Evolutionary conservation across 495 filamentous ascomycete species (phyloP).

Genomic region (Lasiosphaeris hirsuta): DNA sequence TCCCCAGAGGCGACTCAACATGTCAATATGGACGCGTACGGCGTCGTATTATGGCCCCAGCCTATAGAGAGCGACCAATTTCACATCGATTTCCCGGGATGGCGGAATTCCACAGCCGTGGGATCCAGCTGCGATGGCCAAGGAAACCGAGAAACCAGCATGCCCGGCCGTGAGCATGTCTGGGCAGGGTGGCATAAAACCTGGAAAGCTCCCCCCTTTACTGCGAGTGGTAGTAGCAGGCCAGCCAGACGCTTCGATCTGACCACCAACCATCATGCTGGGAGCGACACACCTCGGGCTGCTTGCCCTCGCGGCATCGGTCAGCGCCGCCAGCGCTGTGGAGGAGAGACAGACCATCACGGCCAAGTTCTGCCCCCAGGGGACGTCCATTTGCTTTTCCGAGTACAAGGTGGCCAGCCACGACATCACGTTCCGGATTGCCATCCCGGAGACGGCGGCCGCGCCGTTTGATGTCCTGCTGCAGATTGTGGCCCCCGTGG

Average conservation of each 20-base stretch:
- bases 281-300: conserved; percentile 15
- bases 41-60: background rate
- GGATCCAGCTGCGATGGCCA: background rate
- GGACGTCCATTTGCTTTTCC: conserved; percentile 38
- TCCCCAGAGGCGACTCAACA: conserved; percentile 19
- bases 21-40: background rate
- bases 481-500: conserved; percentile 42
- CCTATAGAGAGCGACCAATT: conserved; percentile 10
- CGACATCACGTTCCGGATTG: conserved; percentile 42
- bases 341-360: conserved; percentile 20
- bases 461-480: conserved; percentile 48
- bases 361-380: conserved; percentile 36
- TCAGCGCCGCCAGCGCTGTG: background rate
- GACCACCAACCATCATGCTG: conserved; percentile 8
- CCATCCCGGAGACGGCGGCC: conserved; percentile 42
- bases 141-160: background rate
- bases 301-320: conserved; percentile 20
- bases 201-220: conserved; percentile 3
- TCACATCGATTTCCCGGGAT: conserved; percentile 15
- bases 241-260: background rate
- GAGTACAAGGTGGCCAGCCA: conserved; percentile 32
- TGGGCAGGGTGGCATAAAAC: conserved; percentile 17
- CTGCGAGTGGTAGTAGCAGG: background rate
- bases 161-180: background rate
- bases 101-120: conserved; percentile 7